These are phyloP conservation scores for Fusarium paranaense DNA, from an alignment of 2,329 filamentous ascomycete genomes.

Conservation along the genomic window DNA sequence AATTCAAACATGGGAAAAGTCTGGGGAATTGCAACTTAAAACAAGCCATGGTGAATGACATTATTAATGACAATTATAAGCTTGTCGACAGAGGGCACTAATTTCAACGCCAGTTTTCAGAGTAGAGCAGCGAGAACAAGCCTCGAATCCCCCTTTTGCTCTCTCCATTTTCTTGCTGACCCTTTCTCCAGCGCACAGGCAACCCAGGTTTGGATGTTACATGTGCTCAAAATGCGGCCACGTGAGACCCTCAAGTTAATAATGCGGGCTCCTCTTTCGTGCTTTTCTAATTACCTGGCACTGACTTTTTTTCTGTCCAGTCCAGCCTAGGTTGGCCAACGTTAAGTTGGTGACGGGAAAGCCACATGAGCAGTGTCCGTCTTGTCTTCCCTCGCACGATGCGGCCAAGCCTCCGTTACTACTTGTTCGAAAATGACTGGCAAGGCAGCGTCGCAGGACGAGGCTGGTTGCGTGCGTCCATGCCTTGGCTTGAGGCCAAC, in stretches of 20 bases:
- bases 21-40: slow-evolving; percentile 7
- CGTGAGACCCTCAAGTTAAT: slow-evolving; percentile 30
- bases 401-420: background rate
- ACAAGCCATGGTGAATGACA: background rate
- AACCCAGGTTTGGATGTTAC: slow-evolving; percentile 23
- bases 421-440: background rate
- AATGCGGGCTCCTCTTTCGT: background rate
- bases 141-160: background rate
- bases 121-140: background rate
- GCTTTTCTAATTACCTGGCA: background rate
- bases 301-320: background rate
- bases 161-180: background rate
- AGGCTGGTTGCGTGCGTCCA: slow-evolving; percentile 2
- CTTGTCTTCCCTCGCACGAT: background rate
- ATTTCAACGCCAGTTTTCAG: background rate
- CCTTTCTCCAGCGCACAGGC: slow-evolving; percentile 24
- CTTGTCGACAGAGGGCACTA: background rate
- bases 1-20: background rate
- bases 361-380: background rate
- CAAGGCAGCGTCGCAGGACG: background rate
- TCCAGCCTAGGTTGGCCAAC: background rate
- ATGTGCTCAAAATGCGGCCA: slow-evolving; percentile 25
- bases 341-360: background rate
- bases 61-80: background rate
- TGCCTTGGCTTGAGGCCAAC: background rate